phyloP scores from a whole-genome alignment of 2,329 filamentous ascomycete species.

The Thermoascus crustaceus region DNA sequence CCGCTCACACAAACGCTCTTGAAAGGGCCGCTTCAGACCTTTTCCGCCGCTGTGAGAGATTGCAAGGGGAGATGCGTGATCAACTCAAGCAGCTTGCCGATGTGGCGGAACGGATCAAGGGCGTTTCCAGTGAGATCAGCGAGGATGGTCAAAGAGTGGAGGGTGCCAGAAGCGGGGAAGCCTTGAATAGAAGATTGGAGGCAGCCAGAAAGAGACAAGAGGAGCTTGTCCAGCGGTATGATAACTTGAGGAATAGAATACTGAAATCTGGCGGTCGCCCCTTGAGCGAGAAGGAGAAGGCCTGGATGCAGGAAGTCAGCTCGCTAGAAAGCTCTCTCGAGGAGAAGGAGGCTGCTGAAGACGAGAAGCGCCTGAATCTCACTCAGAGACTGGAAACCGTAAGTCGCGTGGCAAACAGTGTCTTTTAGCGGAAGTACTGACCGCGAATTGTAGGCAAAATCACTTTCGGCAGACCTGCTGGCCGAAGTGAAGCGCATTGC shows the following conservation, averaged over 20 bases:
- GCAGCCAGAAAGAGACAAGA: slow-evolving; percentile 33
- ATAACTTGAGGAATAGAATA: slow-evolving; percentile 36
- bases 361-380: slow-evolving; percentile 20
- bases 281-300: slow-evolving; percentile 39
- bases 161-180: slow-evolving; percentile 22
- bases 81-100: slow-evolving; percentile 40
- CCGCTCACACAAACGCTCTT: slow-evolving; percentile 38
- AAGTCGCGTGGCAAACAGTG: slow-evolving; percentile 12
- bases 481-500: slow-evolving; percentile 28
- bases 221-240: slow-evolving; percentile 34
- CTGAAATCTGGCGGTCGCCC: slow-evolving; percentile 35
- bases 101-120: slow-evolving; percentile 38
- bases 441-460: slow-evolving; percentile 30
- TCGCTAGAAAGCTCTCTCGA: slow-evolving; percentile 30
- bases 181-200: slow-evolving; percentile 33
- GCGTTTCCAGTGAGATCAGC: slow-evolving; percentile 31
- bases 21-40: slow-evolving; percentile 43
- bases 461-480: slow-evolving; percentile 29
- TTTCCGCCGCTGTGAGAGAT: slow-evolving; percentile 44
- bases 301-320: slow-evolving; percentile 39
- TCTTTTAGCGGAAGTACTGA: not conserved
- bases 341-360: slow-evolving; percentile 14
- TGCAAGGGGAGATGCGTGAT: slow-evolving; percentile 40
- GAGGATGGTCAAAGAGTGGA: slow-evolving; percentile 28
- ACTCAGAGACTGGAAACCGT: slow-evolving; percentile 33